Percentiles rank a stretch among this genome's conserved stretches.
These are phyloP conservation scores for Daldinia concentrica DNA, from an alignment of 495 filamentous ascomycete species.

Conservation along the genomic window DNA sequence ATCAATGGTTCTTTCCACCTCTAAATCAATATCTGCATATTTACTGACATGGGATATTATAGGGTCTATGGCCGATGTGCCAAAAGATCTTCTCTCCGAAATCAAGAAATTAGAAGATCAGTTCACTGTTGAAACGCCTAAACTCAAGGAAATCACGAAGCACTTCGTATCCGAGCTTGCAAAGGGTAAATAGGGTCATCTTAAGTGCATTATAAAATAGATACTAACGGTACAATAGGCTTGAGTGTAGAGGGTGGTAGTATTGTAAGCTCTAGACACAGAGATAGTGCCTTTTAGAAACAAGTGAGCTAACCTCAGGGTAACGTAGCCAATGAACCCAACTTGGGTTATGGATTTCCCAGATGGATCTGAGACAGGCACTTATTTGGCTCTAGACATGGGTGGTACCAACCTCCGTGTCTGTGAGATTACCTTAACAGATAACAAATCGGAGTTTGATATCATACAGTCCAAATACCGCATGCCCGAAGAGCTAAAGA, in stretches of 20 bases:
- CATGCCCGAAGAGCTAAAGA: constrained; percentile 95
- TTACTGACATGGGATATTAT: constrained; percentile 35
- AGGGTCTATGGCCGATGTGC: constrained; percentile 63
- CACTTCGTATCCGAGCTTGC: constrained; percentile 90
- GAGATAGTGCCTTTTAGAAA: constrained; percentile 15
- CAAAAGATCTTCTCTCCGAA: constrained; percentile 83
- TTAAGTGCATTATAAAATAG: constrained; percentile 6
- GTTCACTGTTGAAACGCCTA: constrained; percentile 80
- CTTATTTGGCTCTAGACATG: constrained; percentile 95
- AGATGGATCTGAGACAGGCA: constrained; percentile 87
- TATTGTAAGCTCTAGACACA: constrained; percentile 71
- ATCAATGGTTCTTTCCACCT: constrained; percentile 24
- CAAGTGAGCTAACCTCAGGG: constrained; percentile 21
- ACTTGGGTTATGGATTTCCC: constrained; percentile 98
- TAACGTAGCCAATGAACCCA: constrained; percentile 90
- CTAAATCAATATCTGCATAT: background rate
- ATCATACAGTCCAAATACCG: constrained; percentile 99
- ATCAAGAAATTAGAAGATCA: constrained; percentile 86
- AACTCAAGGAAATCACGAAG: constrained; percentile 86
- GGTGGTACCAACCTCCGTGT: constrained; percentile 98
- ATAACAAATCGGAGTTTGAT: constrained; percentile 94
- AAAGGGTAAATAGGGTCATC: constrained; percentile 68
- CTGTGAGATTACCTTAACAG: constrained; percentile 91
- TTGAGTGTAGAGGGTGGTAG: constrained; percentile 87
- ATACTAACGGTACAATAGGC: constrained; percentile 58